These are phyloP conservation scores for Xylariaceae sp. DNA, from an alignment of 2,329 filamentous ascomycete species.

Conservation along the genomic window DNA sequence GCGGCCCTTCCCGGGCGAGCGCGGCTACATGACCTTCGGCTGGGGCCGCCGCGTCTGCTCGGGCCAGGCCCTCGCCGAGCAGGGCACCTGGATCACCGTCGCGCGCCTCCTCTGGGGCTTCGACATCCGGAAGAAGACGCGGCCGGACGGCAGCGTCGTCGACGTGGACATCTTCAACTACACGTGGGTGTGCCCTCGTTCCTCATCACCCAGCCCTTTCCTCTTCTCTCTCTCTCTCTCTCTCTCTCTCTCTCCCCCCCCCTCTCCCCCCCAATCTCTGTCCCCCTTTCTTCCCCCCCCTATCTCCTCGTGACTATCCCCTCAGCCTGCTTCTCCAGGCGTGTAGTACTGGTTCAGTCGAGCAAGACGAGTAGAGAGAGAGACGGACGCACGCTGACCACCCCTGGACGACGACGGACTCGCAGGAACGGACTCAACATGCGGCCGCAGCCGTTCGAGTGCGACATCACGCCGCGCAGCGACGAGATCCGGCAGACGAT, in stretches of 20 bases:
- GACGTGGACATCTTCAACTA: slow-evolving; percentile 51
- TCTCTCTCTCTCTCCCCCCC: no score
- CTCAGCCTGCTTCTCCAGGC: no score
- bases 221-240: no score
- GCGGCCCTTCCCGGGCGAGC: slow-evolving; percentile 41
- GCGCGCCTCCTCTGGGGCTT: slow-evolving; percentile 52
- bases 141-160: slow-evolving; percentile 33
- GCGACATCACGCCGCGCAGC: slow-evolving; percentile 42
- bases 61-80: slow-evolving; percentile 48
- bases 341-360: no score
- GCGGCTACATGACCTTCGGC: slow-evolving; percentile 48
- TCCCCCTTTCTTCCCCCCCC: no score
- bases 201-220: background rate
- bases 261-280: no score
- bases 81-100: slow-evolving; percentile 52
- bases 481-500: slow-evolving; percentile 42
- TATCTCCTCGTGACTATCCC: no score
- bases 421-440: slow-evolving; percentile 49
- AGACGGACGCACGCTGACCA: no score
- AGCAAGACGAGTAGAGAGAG: no score
- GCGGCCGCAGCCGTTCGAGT: slow-evolving; percentile 48
- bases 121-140: slow-evolving; percentile 33
- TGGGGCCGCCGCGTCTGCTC: slow-evolving; percentile 48
- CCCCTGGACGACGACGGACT: background rate
- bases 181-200: slow-evolving; percentile 32